phyloP scores from a whole-genome alignment of 192 early-diverging fungal genomes.

The Backusella parvicylindrica region DNA sequence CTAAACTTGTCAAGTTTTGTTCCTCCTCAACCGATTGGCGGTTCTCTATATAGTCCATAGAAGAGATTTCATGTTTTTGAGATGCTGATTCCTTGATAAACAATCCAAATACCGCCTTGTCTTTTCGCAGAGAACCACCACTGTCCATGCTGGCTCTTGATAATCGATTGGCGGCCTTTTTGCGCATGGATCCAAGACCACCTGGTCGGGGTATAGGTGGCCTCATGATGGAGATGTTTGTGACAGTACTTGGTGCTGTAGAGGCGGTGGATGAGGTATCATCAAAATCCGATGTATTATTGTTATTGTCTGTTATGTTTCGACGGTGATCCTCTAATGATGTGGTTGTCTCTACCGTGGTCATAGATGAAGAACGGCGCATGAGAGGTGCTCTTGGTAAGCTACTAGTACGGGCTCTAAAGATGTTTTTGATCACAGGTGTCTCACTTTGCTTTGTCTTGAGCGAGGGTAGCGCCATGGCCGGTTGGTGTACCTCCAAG shows the following conservation, averaged over 20 bases:
- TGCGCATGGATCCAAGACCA: conserved; percentile 10
- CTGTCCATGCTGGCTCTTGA: conserved; percentile 22
- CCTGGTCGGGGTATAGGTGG: not conserved
- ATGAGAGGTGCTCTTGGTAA: not conserved
- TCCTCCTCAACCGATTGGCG: not conserved
- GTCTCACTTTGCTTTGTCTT: not conserved
- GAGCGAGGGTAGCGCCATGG: conserved; percentile 23
- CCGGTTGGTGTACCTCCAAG: conserved; percentile 7
- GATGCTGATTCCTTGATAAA: not conserved
- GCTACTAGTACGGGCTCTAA: conserved; percentile 14
- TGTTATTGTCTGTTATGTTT: not conserved
- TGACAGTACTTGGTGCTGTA: not conserved
- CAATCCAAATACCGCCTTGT: not conserved
- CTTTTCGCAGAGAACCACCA: not conserved
- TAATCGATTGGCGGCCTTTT: conserved; percentile 5
- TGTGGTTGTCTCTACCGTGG: not conserved
- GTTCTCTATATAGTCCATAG: not conserved
- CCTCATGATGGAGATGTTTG: not conserved
- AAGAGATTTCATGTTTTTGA: not conserved
- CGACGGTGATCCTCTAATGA: not conserved
- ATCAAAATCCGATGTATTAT: not conserved
- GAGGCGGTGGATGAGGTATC: not conserved
- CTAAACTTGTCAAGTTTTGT: not conserved
- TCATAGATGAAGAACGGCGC: not conserved
- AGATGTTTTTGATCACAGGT: not conserved